Percentiles rank a stretch among this genome's conserved stretches.
phyloP scores from a whole-genome alignment of 2,329 filamentous ascomycete genomes.

The Epichloe bromicola region DNA sequence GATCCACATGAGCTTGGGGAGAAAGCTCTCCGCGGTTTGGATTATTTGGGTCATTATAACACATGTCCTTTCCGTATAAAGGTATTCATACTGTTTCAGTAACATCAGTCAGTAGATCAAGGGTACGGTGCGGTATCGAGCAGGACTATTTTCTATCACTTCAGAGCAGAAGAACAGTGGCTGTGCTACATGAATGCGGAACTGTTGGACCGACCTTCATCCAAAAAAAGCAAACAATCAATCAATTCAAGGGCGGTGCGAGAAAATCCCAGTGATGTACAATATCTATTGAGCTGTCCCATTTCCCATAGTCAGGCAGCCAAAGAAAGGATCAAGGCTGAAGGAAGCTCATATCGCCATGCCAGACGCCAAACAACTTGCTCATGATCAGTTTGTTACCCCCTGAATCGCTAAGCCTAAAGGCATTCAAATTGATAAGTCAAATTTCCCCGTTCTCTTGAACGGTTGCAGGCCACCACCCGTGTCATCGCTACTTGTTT shows the following conservation, averaged over 20 bases:
- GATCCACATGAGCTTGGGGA: background rate
- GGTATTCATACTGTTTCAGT: no score
- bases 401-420: background rate
- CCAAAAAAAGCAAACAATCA: background rate
- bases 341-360: constrained; percentile 15
- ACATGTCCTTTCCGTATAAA: no score
- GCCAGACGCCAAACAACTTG: constrained; percentile 18
- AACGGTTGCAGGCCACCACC: background rate
- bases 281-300: background rate
- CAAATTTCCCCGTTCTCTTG: background rate
- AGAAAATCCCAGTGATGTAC: background rate
- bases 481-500: background rate
- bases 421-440: background rate
- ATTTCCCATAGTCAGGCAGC: background rate
- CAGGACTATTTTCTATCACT: background rate
- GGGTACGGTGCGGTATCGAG: background rate
- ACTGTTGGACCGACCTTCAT: background rate
- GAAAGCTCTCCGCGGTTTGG: background rate
- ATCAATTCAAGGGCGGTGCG: background rate
- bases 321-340: constrained; percentile 6
- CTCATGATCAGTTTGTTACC: constrained; percentile 9
- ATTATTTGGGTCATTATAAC: no score
- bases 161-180: background rate
- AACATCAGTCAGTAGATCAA: background rate
- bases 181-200: background rate